A percentile compares a stretch with the other conserved stretches of the same genome.
phyloP scores from a whole-genome alignment of 106 monocot genomes.

The Dactylorhiza incarnata region DNA sequence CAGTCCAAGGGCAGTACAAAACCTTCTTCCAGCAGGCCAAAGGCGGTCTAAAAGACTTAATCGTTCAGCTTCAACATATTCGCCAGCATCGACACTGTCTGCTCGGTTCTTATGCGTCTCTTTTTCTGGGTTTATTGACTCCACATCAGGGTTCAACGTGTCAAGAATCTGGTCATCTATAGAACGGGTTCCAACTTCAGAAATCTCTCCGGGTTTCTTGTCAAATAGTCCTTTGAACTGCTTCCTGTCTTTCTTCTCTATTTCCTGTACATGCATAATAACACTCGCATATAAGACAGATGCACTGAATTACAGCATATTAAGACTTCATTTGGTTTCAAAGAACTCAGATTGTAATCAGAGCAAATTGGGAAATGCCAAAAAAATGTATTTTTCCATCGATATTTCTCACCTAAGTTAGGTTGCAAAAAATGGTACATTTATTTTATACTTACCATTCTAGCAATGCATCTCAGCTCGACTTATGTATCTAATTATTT shows the following conservation, averaged over 20 bases:
- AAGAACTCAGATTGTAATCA: not conserved
- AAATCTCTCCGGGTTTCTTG: slow-evolving; percentile 91
- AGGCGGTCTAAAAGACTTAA: slow-evolving; percentile 47
- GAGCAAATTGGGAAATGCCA: not conserved
- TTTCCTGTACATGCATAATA: slow-evolving; percentile 30
- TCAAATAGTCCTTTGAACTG: slow-evolving; percentile 95
- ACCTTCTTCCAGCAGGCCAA: slow-evolving; percentile 58
- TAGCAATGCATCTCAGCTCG: not conserved
- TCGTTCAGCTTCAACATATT: slow-evolving; percentile 15
- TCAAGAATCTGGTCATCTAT: slow-evolving; percentile 2
- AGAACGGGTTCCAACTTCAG: slow-evolving; percentile 42
- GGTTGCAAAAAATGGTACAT: too few relatives aligned
- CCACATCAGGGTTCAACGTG: not conserved
- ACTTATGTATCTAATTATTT: not conserved
- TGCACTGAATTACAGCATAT: not conserved
- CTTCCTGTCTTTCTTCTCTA: slow-evolving; percentile 60
- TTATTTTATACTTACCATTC: not conserved
- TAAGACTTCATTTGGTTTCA: too few relatives aligned
- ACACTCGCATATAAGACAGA: not conserved
- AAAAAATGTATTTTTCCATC: not conserved
- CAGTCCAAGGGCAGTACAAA: slow-evolving; percentile 54
- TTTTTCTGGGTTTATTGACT: not conserved
- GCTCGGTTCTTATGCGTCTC: not conserved
- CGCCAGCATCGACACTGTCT: slow-evolving; percentile 4
- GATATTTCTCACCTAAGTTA: too few relatives aligned